Evolutionary conservation across 2,329 filamentous ascomycete species (phyloP), one percentile per base, ranked within the genome.

Genomic region (Curvularia lunata): DNA sequence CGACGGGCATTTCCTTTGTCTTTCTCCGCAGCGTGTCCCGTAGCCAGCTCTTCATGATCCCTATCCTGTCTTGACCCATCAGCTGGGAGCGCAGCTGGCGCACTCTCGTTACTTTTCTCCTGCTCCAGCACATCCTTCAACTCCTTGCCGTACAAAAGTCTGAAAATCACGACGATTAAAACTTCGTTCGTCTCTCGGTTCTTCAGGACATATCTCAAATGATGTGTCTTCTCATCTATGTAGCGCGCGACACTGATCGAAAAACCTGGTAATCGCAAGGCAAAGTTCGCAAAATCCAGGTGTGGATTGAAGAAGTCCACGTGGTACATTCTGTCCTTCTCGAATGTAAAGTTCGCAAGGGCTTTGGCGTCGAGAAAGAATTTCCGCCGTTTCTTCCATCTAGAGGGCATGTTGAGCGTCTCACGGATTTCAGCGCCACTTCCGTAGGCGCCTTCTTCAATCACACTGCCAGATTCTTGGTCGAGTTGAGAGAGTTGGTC

Each of bases 271-370:
- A 82, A 59, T 52, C 79, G 77, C 3, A 82, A 58, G 3, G 75
- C 69, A 56, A 80, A 81, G 43, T 80, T 79, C 1, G 77, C 75
- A 64, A 81, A 82, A 59, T 82, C 80, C 5, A 82, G 64, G 64
- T 82, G 80, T 21, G 79, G 78, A 52, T 82, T 82, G 70, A 79
- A 81, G 57, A 82, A 82, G 54, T 82, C 80, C 1, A 69, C 78
- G 38, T 79, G 73, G 53, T 82, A 82, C 52, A 77, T 52, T 19
- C 80, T 56, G 0, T 76, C 80, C 54, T 77, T 75, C 56, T 81
- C 78, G 47, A 82, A 82, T 0, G 71, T 70, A 47, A 81, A 78
- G 0, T 58, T 48, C 28, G 77, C 67, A 10, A 79, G 67, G 28
- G 78, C 72, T 19, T 63, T 56, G 4, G 64, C 56, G 5, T 74